Evolutionary conservation across 164 flowering plant genomes (phyloP), one percentile per base, ranked within the genome.

Genomic region (Piper betle): DNA sequence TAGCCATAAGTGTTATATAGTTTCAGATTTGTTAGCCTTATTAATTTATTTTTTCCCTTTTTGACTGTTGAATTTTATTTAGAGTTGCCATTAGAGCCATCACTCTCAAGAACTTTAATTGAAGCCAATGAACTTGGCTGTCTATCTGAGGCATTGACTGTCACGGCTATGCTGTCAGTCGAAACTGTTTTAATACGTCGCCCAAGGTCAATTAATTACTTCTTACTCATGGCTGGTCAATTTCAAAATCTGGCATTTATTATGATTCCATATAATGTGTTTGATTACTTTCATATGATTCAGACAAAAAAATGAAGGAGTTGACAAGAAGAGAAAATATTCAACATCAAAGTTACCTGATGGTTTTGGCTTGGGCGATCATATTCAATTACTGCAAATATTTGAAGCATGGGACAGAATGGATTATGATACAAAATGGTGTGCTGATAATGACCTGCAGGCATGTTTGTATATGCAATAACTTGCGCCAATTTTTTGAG

Each of bases 301-400:
- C 37, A 58, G 60, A 4, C 41, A 7, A 38, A n/a, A 58, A 40
- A 83, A 88, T 70, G 87, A 82, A 71, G 73, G 59, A 39, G 56
- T 60, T 69, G 94, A 85, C n/a, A 90, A 81, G 82, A 93, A 88
- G 79, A 80, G 96, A 76, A 90, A 88, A 59, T 84, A 76, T 13
- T 52, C 75, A 56, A 62, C 70, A 12, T 37, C 66, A 58, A 70
- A 83, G 55, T 84, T 93, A 61, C 99, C 99, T 57, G 84, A 86
- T 82, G 99, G 97, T 69, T 83, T 80, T 71, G 99, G 98, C 64
- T 84, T 71, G 82, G 99, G 99, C 54, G 99, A 93, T 77, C 99
- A 93, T 77, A 90, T 88, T 60, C 97, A 93, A 66, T 73, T 93
- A 74, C 86, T 93, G 55, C 97, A 94, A 71, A 79, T 91, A 61